Conservation (phyloP, 2,329 filamentous ascomycete genomes). For the Ophiostoma himal-ulmi region DNA sequence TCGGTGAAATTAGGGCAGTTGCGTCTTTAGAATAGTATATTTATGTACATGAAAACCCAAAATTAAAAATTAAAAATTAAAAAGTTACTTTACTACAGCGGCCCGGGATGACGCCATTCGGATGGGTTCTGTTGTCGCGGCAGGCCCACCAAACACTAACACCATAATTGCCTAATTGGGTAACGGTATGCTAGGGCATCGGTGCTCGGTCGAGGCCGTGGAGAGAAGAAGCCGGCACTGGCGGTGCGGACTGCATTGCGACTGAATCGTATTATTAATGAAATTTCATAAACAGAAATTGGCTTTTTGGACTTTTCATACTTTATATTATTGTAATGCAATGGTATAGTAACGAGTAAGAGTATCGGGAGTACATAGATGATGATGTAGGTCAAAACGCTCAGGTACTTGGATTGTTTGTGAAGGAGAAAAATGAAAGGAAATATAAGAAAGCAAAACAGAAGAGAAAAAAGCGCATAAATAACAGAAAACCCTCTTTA, state of each 20-base stretch:
- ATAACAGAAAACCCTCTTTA: background rate
- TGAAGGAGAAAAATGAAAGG: background rate
- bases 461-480: background rate
- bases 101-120: slow-evolving; percentile 17
- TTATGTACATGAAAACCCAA: no score
- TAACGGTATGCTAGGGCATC: slow-evolving; percentile 12
- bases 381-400: background rate
- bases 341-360: background rate
- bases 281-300: background rate
- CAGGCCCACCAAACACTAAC: slow-evolving; percentile 16
- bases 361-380: background rate
- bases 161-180: slow-evolving; percentile 21
- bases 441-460: background rate
- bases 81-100: no score
- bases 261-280: background rate
- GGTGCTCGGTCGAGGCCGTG: slow-evolving; percentile 8
- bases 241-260: no score
- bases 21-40: no score
- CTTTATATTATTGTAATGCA: background rate
- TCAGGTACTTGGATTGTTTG: background rate
- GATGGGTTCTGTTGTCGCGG: slow-evolving; percentile 17
- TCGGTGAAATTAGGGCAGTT: no score
- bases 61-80: no score
- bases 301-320: no score
- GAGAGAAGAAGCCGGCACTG: slow-evolving; percentile 12